phyloP scores from a whole-genome alignment of 345 rosid species.

The Garcia nutans region DNA sequence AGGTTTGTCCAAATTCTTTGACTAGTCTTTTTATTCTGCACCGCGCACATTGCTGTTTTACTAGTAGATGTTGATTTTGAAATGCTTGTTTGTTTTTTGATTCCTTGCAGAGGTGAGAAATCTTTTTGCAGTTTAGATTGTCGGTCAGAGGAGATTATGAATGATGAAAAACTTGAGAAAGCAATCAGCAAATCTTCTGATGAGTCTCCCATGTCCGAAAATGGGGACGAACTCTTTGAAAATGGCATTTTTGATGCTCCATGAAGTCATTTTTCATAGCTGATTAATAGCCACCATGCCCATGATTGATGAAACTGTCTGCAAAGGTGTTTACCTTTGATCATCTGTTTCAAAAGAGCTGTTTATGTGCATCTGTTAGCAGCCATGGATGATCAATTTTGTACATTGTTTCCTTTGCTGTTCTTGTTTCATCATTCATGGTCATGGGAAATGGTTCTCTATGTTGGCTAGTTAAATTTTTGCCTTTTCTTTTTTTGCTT shows the following conservation, averaged over 20 bases:
- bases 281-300: conserved; percentile 24
- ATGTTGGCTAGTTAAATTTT: neutral
- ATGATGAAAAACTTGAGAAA: conserved; percentile 48
- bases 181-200: conserved; percentile 24
- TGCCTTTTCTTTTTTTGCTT: conserved; percentile 6
- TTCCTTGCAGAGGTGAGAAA: conserved; percentile 70
- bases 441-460: conserved; percentile 22
- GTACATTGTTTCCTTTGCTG: conserved; percentile 38
- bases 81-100: neutral
- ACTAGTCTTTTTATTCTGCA: neutral
- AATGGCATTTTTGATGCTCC: conserved; percentile 33
- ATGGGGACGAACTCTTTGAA: conserved; percentile 38
- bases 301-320: conserved; percentile 31
- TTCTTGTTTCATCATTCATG: conserved; percentile 35
- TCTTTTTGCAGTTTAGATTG: conserved; percentile 77
- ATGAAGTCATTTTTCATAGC: neutral
- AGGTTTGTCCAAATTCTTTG: conserved; percentile 47
- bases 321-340: conserved; percentile 32
- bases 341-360: conserved; percentile 69
- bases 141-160: conserved; percentile 61
- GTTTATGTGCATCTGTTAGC: conserved; percentile 55
- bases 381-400: conserved; percentile 70
- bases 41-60: neutral
- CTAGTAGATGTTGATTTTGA: neutral
- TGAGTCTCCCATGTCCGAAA: conserved; percentile 23